Evolutionary conservation across 352 stramenopile genomes (phyloP).

Genomic region (Globisporangium middletonii): DNA sequence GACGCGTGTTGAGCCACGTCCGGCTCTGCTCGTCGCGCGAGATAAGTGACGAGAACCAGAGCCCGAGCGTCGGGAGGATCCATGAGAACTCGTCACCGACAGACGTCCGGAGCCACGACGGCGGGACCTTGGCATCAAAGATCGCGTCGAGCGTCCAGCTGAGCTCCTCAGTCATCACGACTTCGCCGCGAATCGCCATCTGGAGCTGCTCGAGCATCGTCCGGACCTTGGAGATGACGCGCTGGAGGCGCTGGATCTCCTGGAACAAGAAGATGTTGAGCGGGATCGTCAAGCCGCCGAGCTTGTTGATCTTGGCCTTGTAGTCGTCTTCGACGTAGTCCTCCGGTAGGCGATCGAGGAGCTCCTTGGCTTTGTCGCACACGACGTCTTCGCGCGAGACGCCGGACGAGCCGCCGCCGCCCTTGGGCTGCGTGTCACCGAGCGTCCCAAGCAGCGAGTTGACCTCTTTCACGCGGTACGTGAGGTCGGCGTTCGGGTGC

Average conservation of each 20-base stretch:
- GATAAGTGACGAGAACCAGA: slow-evolving; percentile 97
- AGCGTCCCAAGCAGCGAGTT: slow-evolving; percentile 93
- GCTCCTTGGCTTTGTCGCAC: slow-evolving; percentile 93
- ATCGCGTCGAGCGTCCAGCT: slow-evolving; percentile 94
- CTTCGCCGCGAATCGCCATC: slow-evolving; percentile 96
- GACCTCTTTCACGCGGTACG: slow-evolving; percentile 96
- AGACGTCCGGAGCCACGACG: slow-evolving; percentile 94
- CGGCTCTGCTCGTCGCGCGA: slow-evolving; percentile 95
- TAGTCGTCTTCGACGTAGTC: slow-evolving; percentile 98
- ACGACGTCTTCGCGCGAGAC: slow-evolving; percentile 95
- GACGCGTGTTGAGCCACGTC: slow-evolving; percentile 93
- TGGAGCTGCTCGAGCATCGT: slow-evolving; percentile 94
- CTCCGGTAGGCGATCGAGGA: slow-evolving; percentile 92
- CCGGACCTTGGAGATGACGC: slow-evolving; percentile 94
- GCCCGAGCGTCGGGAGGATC: slow-evolving; percentile 93
- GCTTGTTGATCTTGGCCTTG: slow-evolving; percentile 95
- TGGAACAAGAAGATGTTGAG: slow-evolving; percentile 99
- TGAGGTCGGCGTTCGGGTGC: slow-evolving; percentile 98
- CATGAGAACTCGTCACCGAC: slow-evolving; percentile 98
- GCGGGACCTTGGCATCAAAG: slow-evolving; percentile 94
- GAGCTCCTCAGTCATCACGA: slow-evolving; percentile 97
- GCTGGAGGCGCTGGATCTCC: slow-evolving; percentile 96
- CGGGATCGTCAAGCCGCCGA: slow-evolving; percentile 93
- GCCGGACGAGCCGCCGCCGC: slow-evolving; percentile 81
- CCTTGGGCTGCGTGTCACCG: slow-evolving; percentile 95